phyloP scores from a whole-genome alignment of 2,329 filamentous ascomycete species.

The Botryosphaeria agaves region DNA sequence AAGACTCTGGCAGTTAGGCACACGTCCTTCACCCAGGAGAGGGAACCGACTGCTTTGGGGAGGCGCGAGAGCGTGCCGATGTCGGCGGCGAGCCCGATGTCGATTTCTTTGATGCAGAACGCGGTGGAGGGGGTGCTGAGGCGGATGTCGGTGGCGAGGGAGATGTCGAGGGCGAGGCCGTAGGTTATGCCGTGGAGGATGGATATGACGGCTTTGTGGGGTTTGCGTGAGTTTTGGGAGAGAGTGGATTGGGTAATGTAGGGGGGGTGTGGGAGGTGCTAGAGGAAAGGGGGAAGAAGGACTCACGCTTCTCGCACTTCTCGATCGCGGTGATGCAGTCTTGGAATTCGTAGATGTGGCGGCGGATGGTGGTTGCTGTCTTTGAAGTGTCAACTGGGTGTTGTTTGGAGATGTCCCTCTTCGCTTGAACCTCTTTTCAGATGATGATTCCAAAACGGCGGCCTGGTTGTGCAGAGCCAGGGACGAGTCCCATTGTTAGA shows the following conservation, averaged over 20 bases:
- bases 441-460: too few species aligned
- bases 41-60: slow-evolving; percentile 53
- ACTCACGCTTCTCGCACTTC: slow-evolving; percentile 60
- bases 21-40: slow-evolving; percentile 68
- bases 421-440: too few species aligned
- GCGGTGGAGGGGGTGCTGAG: slow-evolving; percentile 36
- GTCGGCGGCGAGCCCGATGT: slow-evolving; percentile 66
- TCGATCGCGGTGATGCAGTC: slow-evolving; percentile 59
- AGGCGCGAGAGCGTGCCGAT: slow-evolving; percentile 59
- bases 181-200: slow-evolving; percentile 64
- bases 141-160: slow-evolving; percentile 53
- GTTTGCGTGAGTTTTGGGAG: not conserved
- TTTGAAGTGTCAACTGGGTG: not conserved
- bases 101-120: slow-evolving; percentile 64
- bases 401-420: too few species aligned
- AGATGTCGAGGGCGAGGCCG: slow-evolving; percentile 57
- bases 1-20: slow-evolving; percentile 56
- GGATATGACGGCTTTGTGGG: slow-evolving; percentile 49
- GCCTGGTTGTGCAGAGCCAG: too few species aligned
- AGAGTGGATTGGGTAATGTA: not conserved
- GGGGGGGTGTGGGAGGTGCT: not conserved
- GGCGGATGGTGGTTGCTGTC: slow-evolving; percentile 31
- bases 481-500: too few species aligned
- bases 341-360: slow-evolving; percentile 67
- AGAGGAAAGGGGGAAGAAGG: not conserved